Conservation (phyloP, 2,329 filamentous ascomycete genomes). For the Coniochaeta prunicola region DNA sequence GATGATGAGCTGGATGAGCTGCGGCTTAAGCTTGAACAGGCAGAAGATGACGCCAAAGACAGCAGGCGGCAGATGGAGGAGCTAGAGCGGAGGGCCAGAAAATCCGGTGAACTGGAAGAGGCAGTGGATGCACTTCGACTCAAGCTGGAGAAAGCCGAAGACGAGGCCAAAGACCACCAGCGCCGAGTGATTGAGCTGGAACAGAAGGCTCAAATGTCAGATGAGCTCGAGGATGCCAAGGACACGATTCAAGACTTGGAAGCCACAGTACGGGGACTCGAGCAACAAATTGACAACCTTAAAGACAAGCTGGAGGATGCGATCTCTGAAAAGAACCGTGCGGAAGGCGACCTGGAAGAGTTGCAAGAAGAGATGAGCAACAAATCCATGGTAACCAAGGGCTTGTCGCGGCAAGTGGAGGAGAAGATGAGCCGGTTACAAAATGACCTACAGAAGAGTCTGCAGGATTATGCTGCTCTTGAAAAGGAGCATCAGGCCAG, state of each 20-base stretch:
- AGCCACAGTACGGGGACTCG: constrained; percentile 42
- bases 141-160: constrained; percentile 40
- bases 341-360: constrained; percentile 53
- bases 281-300: constrained; percentile 46
- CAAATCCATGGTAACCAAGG: constrained; percentile 70
- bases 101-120: constrained; percentile 60
- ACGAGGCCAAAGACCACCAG: constrained; percentile 50
- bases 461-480: constrained; percentile 40
- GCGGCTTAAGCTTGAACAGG: constrained; percentile 43
- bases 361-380: constrained; percentile 72
- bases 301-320: constrained; percentile 49
- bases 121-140: constrained; percentile 58
- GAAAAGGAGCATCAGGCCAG: constrained; percentile 42
- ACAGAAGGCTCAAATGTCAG: constrained; percentile 42
- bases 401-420: constrained; percentile 66
- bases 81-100: constrained; percentile 11
- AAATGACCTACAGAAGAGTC: constrained; percentile 51
- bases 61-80: constrained; percentile 22
- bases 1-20: constrained; percentile 68
- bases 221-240: constrained; percentile 48
- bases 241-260: constrained; percentile 54
- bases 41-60: constrained; percentile 34
- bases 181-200: constrained; percentile 47
- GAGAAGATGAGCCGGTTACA: constrained; percentile 62
- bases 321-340: constrained; percentile 45